Evolutionary conservation across 1,139 yeast genomes (phyloP).

Genomic region (Magnusiomyces magnusii): DNA sequence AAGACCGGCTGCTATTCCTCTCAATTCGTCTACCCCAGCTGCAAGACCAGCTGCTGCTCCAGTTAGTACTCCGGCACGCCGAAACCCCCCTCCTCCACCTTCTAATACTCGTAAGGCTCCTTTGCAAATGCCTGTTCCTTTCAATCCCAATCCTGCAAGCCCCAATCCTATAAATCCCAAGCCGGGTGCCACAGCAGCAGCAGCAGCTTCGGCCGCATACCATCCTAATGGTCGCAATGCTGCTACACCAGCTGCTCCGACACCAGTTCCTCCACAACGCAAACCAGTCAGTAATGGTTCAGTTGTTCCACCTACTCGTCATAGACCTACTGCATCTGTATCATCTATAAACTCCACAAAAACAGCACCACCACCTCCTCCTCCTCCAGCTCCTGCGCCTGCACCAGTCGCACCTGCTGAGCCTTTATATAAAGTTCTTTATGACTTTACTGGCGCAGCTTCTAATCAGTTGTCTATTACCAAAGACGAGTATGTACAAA

Average conservation of each 20-base stretch:
- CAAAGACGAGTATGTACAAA: conserved; percentile 67
- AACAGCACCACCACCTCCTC: conserved; percentile 25
- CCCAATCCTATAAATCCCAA: too few relatives aligned
- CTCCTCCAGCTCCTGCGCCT: too few relatives aligned
- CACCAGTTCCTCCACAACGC: conserved; percentile 5
- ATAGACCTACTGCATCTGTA: not conserved
- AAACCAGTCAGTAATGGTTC: not conserved
- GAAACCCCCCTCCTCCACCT: conserved; percentile 13
- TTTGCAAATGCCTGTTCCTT: conserved; percentile 17
- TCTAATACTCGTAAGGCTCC: conserved; percentile 12
- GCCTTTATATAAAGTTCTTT: conserved; percentile 81
- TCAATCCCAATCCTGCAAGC: not conserved
- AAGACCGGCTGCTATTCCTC: conserved; percentile 21
- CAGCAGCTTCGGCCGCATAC: conserved; percentile 5
- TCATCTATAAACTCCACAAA: conserved; percentile 14
- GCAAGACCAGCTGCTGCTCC: conserved; percentile 14
- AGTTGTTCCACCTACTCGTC: not conserved
- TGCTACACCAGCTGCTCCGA: conserved; percentile 22
- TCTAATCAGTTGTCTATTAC: conserved; percentile 70
- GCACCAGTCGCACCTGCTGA: conserved; percentile 45
- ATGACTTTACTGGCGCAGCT: conserved; percentile 84
- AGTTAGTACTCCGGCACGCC: too few relatives aligned
- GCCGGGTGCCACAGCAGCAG: too few relatives aligned
- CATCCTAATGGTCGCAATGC: not conserved
- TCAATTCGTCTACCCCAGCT: conserved; percentile 22